Evolutionary conservation across 768 basidiomycete species (phyloP).

Genomic region (Cytidiella melzeri): DNA sequence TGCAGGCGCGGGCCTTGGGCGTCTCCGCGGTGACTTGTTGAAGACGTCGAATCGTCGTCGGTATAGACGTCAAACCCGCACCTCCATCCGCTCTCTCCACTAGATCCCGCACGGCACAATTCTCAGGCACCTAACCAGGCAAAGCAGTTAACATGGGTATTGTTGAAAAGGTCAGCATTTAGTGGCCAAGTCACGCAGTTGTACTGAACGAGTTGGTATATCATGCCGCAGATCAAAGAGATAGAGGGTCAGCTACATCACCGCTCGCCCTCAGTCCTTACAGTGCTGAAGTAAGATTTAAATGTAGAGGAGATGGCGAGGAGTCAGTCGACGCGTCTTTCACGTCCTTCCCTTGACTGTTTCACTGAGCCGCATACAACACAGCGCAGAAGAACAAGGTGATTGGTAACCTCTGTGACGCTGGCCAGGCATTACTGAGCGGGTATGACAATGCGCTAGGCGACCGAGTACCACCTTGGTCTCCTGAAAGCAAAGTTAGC

Average conservation of each 20-base stretch:
- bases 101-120: neutral
- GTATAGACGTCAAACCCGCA: neutral
- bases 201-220: neutral
- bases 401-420: slow-evolving; percentile 7
- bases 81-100: neutral
- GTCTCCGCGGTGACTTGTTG: neutral
- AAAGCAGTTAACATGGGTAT: slow-evolving; percentile 72
- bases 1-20: neutral
- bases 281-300: slow-evolving; percentile 4
- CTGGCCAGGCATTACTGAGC: neutral
- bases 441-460: slow-evolving; percentile 37
- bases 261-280: neutral
- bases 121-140: neutral
- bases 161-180: slow-evolving; percentile 71
- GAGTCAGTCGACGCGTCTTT: slow-evolving; percentile 49
- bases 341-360: slow-evolving; percentile 1
- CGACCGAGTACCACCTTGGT: slow-evolving; percentile 92
- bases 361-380: slow-evolving; percentile 4
- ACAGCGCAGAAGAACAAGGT: slow-evolving; percentile 96
- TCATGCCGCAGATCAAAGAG: slow-evolving; percentile 84
- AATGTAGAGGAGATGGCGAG: slow-evolving; percentile 90
- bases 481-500: slow-evolving; percentile 92
- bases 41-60: neutral
- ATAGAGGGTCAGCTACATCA: slow-evolving; percentile 70
- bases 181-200: too few relatives aligned